Percentiles rank a stretch among this genome's conserved stretches.
Evolutionary conservation across 2,329 filamentous ascomycete species (phyloP).

Genomic region (Trichoderma atrobrunneum): DNA sequence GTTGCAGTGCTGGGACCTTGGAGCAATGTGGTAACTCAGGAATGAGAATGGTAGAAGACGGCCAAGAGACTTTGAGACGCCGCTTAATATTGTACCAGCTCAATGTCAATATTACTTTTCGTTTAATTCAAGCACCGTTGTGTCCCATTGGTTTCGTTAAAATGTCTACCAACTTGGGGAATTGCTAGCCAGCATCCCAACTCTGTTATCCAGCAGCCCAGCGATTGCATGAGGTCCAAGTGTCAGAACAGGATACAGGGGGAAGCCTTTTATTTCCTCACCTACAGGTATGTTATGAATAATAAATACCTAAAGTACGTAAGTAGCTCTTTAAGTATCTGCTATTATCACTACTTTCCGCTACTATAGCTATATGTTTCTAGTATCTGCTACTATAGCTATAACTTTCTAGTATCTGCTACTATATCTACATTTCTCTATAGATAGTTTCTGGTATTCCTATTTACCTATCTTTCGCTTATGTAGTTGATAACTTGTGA

Average conservation of each 20-base stretch:
- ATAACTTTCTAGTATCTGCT: background rate
- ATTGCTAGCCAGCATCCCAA: background rate
- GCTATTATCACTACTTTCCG: no score
- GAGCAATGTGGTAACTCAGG: conserved; percentile 22
- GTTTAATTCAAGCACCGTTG: background rate
- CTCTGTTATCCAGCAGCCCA: background rate
- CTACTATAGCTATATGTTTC: no score
- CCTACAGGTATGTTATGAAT: no score
- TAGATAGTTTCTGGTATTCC: background rate
- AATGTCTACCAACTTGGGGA: background rate
- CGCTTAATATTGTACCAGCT: conserved; percentile 31
- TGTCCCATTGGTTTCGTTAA: background rate
- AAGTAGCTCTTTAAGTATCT: no score
- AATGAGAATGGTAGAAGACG: conserved; percentile 24
- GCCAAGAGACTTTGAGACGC: conserved; percentile 18
- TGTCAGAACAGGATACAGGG: no score
- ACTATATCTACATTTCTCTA: background rate
- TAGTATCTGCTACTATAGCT: background rate
- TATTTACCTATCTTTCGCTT: no score
- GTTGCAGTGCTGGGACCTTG: conserved; percentile 28
- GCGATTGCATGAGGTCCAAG: background rate
- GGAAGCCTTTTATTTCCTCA: no score
- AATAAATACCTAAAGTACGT: no score
- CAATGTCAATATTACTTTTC: conserved; percentile 22
- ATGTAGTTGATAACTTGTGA: no score